Evolutionary conservation across 2,329 filamentous ascomycete genomes (phyloP).

Genomic region (Botrytis fabae): DNA sequence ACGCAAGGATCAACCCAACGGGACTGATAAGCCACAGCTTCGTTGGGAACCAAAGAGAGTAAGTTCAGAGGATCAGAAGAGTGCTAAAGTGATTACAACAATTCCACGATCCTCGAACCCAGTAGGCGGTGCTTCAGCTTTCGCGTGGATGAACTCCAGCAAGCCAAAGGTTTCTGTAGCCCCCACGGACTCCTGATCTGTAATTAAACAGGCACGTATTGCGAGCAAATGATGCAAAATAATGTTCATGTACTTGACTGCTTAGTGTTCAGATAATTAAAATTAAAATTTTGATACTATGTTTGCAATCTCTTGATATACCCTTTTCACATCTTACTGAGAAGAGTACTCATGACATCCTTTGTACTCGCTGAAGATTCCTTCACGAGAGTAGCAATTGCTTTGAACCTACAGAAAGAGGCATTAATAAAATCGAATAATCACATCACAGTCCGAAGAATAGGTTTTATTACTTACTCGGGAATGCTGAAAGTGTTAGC

Average conservation of each 20-base stretch:
- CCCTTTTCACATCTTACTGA: constrained; percentile 53
- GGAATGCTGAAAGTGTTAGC: constrained; percentile 45
- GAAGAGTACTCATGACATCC: constrained; percentile 63
- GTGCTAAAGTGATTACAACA: constrained; percentile 28
- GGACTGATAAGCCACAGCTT: constrained; percentile 35
- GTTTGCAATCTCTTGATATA: neutral
- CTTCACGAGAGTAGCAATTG: constrained; percentile 75
- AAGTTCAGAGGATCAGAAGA: constrained; percentile 43
- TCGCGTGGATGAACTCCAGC: constrained; percentile 78
- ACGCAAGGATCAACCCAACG: constrained; percentile 53
- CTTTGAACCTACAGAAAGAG: constrained; percentile 51
- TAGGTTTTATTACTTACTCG: constrained; percentile 49
- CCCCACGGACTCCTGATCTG: constrained; percentile 18
- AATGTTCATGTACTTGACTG: neutral
- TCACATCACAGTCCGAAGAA: neutral
- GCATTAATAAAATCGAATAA: neutral
- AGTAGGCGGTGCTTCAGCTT: constrained; percentile 87
- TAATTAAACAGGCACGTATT: constrained; percentile 7
- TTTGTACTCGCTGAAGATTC: constrained; percentile 71
- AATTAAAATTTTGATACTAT: neutral
- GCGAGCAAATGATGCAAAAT: constrained; percentile 4
- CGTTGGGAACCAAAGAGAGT: constrained; percentile 57
- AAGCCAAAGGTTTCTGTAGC: constrained; percentile 33
- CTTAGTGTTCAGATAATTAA: neutral
- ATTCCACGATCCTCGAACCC: constrained; percentile 70